phyloP scores from a whole-genome alignment of 176 grass and related monocot species.

The Coix lacrymajobi region DNA sequence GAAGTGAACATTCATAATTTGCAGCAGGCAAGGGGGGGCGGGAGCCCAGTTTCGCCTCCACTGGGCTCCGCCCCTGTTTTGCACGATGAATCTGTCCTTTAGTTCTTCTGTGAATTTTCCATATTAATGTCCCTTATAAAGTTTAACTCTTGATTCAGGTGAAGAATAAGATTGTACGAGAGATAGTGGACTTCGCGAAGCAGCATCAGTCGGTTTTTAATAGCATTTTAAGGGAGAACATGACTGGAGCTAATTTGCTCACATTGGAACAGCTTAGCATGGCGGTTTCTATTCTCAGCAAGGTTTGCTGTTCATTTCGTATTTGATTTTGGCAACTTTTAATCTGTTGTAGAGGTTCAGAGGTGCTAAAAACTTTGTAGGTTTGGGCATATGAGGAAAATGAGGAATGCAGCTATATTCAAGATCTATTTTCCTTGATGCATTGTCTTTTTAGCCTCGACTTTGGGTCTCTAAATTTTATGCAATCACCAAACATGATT shows the following conservation, averaged over 20 bases:
- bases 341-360: slow-evolving; percentile 15
- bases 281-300: slow-evolving; percentile 86
- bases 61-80: too few relatives aligned
- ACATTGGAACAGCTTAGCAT: slow-evolving; percentile 68
- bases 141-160: slow-evolving; percentile 48
- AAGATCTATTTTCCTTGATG: slow-evolving; percentile 83
- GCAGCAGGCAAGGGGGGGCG: too few relatives aligned
- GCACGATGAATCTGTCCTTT: not conserved
- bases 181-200: slow-evolving; percentile 84
- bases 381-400: slow-evolving; percentile 95
- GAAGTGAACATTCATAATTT: too few relatives aligned
- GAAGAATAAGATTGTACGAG: slow-evolving; percentile 94
- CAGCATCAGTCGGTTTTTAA: slow-evolving; percentile 60
- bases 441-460: slow-evolving; percentile 57
- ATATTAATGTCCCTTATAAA: slow-evolving; percentile 14
- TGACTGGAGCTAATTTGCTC: slow-evolving; percentile 62
- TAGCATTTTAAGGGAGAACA: slow-evolving; percentile 72
- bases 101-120: slow-evolving; percentile 3
- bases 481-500: slow-evolving; percentile 64
- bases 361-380: slow-evolving; percentile 30
- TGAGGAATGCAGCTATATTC: slow-evolving; percentile 75
- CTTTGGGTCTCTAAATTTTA: slow-evolving; percentile 47
- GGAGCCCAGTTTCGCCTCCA: too few relatives aligned
- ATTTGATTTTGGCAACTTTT: slow-evolving; percentile 16
- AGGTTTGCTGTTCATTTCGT: slow-evolving; percentile 51